Evolutionary conservation across 2,329 filamentous ascomycete genomes (phyloP).

Genomic region (Alternaria ethzedia): DNA sequence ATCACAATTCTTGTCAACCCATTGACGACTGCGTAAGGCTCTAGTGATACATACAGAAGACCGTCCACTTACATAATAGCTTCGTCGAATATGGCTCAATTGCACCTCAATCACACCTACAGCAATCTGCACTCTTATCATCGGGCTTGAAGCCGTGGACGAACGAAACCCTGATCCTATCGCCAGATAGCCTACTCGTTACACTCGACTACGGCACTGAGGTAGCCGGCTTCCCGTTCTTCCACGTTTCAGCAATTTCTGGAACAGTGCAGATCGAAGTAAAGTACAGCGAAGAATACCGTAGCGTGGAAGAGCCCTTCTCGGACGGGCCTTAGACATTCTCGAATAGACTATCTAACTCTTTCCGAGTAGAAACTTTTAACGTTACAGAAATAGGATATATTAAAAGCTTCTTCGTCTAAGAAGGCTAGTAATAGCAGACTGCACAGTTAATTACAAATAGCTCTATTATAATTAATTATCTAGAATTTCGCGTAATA

Average conservation of each 20-base stretch:
- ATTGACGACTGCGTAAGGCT: background rate
- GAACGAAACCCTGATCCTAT: background rate
- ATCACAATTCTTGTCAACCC: background rate
- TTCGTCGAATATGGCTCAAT: background rate
- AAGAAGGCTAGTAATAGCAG: slow-evolving; percentile 53
- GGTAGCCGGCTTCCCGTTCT: slow-evolving; percentile 24
- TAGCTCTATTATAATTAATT: slow-evolving; percentile 37
- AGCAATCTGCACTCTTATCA: background rate
- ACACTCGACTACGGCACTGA: slow-evolving; percentile 24
- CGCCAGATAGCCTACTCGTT: slow-evolving; percentile 6
- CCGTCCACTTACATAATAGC: background rate
- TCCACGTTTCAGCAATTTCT: background rate
- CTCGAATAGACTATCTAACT: slow-evolving; percentile 19
- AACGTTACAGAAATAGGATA: slow-evolving; percentile 41
- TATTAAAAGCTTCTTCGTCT: slow-evolving; percentile 45
- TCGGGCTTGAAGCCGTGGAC: background rate
- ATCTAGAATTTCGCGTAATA: slow-evolving; percentile 43
- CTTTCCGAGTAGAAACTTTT: slow-evolving; percentile 3
- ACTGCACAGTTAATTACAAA: slow-evolving; percentile 47
- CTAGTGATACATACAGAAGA: background rate
- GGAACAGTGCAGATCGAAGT: background rate
- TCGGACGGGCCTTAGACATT: slow-evolving; percentile 26
- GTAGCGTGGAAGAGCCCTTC: background rate
- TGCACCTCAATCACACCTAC: background rate
- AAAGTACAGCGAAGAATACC: background rate